Conservation (phyloP, 208 protist genomes). For the Leishmania lainsoni region DNA sequence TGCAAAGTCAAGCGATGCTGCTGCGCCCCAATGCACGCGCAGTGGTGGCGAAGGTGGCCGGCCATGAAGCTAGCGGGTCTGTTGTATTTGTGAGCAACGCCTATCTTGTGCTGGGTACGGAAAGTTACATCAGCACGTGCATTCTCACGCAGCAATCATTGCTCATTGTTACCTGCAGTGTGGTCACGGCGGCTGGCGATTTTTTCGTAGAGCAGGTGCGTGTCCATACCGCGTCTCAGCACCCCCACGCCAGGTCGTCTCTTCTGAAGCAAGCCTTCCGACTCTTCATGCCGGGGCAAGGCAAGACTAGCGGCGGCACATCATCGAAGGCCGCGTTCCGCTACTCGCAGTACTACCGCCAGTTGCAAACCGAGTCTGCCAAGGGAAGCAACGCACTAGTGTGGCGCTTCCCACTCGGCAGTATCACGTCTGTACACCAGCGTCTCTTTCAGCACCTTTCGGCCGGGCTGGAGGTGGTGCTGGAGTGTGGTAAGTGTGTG, state of each 20-base stretch:
- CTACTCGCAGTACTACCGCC: slow-evolving; percentile 80
- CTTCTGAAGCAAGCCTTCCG: slow-evolving; percentile 51
- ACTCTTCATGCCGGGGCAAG: slow-evolving; percentile 39
- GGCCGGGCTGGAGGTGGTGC: slow-evolving; percentile 60
- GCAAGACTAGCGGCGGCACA: slow-evolving; percentile 24
- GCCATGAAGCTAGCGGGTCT: slow-evolving; percentile 10
- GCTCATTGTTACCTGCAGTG: slow-evolving; percentile 68
- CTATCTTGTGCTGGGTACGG: slow-evolving; percentile 59
- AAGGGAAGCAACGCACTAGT: slow-evolving; percentile 47
- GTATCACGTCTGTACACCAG: slow-evolving; percentile 50
- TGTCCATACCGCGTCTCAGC: slow-evolving; percentile 47
- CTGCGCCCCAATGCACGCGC: slow-evolving; percentile 42
- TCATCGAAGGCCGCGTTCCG: slow-evolving; percentile 54
- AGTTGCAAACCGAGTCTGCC: slow-evolving; percentile 52
- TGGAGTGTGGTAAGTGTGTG: slow-evolving; percentile 58
- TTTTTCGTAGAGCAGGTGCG: slow-evolving; percentile 58
- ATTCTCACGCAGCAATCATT: slow-evolving; percentile 56
- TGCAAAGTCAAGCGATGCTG: slow-evolving; percentile 2
- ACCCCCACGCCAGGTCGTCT: slow-evolving; percentile 37
- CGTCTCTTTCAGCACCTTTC: slow-evolving; percentile 74
- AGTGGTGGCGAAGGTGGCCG: slow-evolving; percentile 51
- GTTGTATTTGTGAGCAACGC: slow-evolving; percentile 63
- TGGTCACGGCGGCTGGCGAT: slow-evolving; percentile 56
- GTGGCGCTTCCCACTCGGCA: slow-evolving; percentile 59
- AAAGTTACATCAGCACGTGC: slow-evolving; percentile 61